Evolutionary conservation across 805 yeast genomes (phyloP), one percentile per base, ranked within the genome.

Genomic region (Yamadazyma kitorensis): DNA sequence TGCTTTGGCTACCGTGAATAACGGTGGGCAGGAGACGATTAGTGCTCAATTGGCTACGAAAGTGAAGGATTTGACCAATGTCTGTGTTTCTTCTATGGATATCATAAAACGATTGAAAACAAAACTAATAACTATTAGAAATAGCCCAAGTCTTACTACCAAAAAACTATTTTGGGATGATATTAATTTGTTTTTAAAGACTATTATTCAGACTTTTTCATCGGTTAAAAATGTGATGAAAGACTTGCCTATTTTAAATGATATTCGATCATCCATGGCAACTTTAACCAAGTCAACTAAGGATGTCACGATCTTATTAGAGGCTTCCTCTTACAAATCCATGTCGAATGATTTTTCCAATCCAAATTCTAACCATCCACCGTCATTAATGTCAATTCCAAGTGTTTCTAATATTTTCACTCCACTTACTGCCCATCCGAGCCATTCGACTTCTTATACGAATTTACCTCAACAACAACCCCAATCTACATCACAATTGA

Each of bases 251-350:
- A 73, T 81, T 11, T 68, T 91, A 33, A 80, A 83, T 47, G 96
- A 86, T 36, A 82, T 82, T 5, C 67, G 95, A 38, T 80, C 89
- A 6, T 77, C 85, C 5, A 73, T 91, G 59, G 86, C 95, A 0
- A 76, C 79, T 23, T 65, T 91, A 39, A 89, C 97, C 0, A 79
- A 86, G 44, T 84, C 89, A 3, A 86, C 96, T 4, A 91, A 91
- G 51, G 98, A 91, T 51, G 83, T 91, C 11, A 88, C 97, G 0
- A 80, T 86, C n/a, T 69, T 86, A 47, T 61, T 89, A 27, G 96
- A 89, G 53, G 60, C 61, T 4, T 58, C 65, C 1, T 52, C 64
- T 1, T 60, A 61, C 34, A 59, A 57, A 34, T 39, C 55, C 8
- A 52, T 60, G 45, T 45, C 62, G 1, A 45, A 47, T 15, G 64